Conservation (phyloP, 305 asterid genomes). For the Fraxinus velutina region DNA sequence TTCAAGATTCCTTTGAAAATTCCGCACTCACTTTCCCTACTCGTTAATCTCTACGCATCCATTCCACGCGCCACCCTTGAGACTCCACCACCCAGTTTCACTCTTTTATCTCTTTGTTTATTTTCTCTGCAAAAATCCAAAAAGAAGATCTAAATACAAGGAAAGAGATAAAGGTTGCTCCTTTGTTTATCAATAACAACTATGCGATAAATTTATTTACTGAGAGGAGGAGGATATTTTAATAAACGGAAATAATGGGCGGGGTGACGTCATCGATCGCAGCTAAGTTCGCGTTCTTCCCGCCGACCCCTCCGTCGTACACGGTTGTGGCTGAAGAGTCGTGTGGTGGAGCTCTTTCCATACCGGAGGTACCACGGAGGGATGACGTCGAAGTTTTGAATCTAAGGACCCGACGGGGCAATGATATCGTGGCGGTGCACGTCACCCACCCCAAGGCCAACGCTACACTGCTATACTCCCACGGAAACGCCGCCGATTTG, state of each 20-base stretch:
- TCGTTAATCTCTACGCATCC: slow-evolving; percentile 11
- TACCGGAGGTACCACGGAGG: slow-evolving; percentile 81
- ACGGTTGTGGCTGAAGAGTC: slow-evolving; percentile 63
- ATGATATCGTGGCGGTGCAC: slow-evolving; percentile 82
- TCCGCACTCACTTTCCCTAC: slow-evolving; percentile 25
- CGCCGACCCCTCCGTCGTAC: slow-evolving; percentile 92
- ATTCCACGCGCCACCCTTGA: slow-evolving; percentile 43
- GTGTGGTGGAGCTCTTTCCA: slow-evolving; percentile 52
- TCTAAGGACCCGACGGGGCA: slow-evolving; percentile 82
- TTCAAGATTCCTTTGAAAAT: slow-evolving; percentile 25
- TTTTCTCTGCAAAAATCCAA: background rate
- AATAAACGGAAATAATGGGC: slow-evolving; percentile 47
- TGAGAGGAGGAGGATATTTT: slow-evolving; percentile 6
- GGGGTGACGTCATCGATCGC: slow-evolving; percentile 98
- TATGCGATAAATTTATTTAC: slow-evolving; percentile 12
- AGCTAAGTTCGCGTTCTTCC: slow-evolving; percentile 95
- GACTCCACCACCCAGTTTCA: background rate
- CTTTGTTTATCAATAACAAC: slow-evolving; percentile 43
- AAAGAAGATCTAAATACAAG: slow-evolving; percentile 28
- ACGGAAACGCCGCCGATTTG: slow-evolving; percentile 98
- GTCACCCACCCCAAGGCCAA: slow-evolving; percentile 81
- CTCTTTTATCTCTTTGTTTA: background rate
- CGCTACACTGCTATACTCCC: slow-evolving; percentile 85
- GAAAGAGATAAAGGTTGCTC: slow-evolving; percentile 16
- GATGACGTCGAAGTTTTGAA: slow-evolving; percentile 74